phyloP scores from a whole-genome alignment of 2,329 filamentous ascomycete genomes.

The Xylariaceae sp. region DNA sequence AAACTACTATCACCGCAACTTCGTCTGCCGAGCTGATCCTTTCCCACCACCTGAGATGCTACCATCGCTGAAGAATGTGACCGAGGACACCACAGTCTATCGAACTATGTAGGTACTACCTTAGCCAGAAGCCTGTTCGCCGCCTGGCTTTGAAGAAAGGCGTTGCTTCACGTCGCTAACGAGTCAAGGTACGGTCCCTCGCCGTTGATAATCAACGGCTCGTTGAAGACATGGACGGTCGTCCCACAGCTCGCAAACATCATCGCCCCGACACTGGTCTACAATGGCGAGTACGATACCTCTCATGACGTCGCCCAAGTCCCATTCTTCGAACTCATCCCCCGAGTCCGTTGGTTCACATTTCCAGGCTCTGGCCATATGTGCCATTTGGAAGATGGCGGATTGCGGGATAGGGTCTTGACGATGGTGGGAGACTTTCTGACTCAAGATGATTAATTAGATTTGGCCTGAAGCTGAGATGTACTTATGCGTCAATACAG shows the following conservation, averaged over 20 bases:
- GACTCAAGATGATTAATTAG: conserved; percentile 5
- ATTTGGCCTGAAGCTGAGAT: too few species aligned
- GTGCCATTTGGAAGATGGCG: conserved; percentile 20
- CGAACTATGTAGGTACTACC: not conserved
- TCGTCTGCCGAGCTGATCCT: conserved; percentile 14
- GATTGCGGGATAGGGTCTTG: conserved; percentile 16
- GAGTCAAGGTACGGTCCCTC: not conserved
- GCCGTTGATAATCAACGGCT: not conserved
- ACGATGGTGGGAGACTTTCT: conserved; percentile 22
- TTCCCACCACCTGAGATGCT: conserved; percentile 9
- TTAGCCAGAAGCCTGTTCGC: too few species aligned
- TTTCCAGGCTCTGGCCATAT: conserved; percentile 21
- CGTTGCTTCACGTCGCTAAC: too few species aligned
- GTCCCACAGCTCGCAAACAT: conserved; percentile 20
- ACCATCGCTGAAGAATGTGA: conserved; percentile 11
- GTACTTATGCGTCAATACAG: too few species aligned
- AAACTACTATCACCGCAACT: conserved; percentile 5
- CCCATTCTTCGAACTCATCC: conserved; percentile 23
- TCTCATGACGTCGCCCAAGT: conserved; percentile 23
- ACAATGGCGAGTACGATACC: conserved; percentile 25
- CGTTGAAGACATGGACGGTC: conserved; percentile 11
- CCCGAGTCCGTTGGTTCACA: conserved; percentile 22
- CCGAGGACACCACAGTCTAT: conserved; percentile 11
- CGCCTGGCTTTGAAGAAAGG: too few species aligned
- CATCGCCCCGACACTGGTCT: conserved; percentile 21